A percentile compares a stretch with the other conserved stretches of the same genome.
phyloP scores from a whole-genome alignment of 768 basidiomycete species.

The Russula virescens region DNA sequence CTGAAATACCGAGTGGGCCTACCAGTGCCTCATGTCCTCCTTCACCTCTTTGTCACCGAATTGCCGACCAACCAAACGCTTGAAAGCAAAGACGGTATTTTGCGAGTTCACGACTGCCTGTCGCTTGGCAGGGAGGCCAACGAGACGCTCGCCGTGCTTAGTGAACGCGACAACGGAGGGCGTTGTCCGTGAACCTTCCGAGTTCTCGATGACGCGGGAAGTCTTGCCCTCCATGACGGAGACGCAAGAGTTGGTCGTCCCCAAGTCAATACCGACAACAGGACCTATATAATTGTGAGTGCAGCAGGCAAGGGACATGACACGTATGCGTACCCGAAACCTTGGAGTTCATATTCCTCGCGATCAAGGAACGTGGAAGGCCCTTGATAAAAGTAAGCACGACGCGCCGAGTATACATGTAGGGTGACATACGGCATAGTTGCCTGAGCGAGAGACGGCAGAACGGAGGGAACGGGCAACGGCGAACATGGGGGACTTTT shows the following conservation, averaged over 20 bases:
- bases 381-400: slow-evolving; percentile 37
- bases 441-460: slow-evolving; percentile 53
- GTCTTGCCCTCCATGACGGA: slow-evolving; percentile 95
- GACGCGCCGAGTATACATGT: background rate
- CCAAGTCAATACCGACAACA: slow-evolving; percentile 95
- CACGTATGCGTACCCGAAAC: slow-evolving; percentile 58
- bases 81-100: slow-evolving; percentile 93
- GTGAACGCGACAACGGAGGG: slow-evolving; percentile 99
- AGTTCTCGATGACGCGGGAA: slow-evolving; percentile 92
- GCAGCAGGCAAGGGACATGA: background rate
- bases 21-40: slow-evolving; percentile 85
- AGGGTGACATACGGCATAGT: slow-evolving; percentile 49
- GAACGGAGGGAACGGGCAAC: slow-evolving; percentile 59
- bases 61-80: slow-evolving; percentile 91
- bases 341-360: slow-evolving; percentile 94
- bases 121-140: slow-evolving; percentile 94
- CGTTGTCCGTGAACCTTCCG: slow-evolving; percentile 96
- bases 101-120: slow-evolving; percentile 94
- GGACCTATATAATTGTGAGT: slow-evolving; percentile 46
- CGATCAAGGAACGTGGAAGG: slow-evolving; percentile 66
- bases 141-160: slow-evolving; percentile 93
- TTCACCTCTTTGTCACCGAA: slow-evolving; percentile 92
- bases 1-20: slow-evolving; percentile 21
- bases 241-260: slow-evolving; percentile 88
- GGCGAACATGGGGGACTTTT: slow-evolving; percentile 56